A percentile compares a stretch with the other conserved stretches of the same genome.
Conservation (phyloP, 2,329 filamentous ascomycete species). For the Aschersonia sp. region DNA sequence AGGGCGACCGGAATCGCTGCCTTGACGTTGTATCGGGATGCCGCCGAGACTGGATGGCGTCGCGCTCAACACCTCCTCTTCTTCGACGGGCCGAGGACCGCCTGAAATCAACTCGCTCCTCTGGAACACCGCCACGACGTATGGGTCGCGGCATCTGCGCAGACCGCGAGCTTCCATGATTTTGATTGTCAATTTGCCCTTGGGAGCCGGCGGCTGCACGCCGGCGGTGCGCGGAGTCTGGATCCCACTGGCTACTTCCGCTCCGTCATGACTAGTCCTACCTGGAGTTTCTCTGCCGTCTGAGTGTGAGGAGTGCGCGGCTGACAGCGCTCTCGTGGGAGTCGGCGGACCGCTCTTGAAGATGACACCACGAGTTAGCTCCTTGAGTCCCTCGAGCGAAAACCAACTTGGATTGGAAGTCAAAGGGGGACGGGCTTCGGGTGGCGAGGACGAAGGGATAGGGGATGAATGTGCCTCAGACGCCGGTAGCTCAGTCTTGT, state of each 20-base stretch:
- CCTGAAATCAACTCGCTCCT: constrained; percentile 92
- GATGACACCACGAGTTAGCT: constrained; percentile 67
- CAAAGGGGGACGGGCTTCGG: constrained; percentile 28
- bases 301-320: constrained; percentile 36
- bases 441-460: constrained; percentile 4
- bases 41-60: constrained; percentile 37
- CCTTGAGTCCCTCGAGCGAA: constrained; percentile 56
- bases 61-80: constrained; percentile 35
- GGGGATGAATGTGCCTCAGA: constrained; percentile 1
- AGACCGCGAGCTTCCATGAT: constrained; percentile 77
- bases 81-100: constrained; percentile 54
- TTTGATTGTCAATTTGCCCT: constrained; percentile 80
- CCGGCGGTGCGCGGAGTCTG: constrained; percentile 37
- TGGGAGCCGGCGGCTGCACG: constrained; percentile 54
- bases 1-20: constrained; percentile 66
- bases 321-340: constrained; percentile 74
- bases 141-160: constrained; percentile 72
- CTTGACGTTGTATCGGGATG: constrained; percentile 51
- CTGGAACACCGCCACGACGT: constrained; percentile 93
- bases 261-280: constrained; percentile 24
- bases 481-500: neutral
- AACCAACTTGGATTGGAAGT: constrained; percentile 34
- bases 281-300: constrained; percentile 26
- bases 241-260: constrained; percentile 30
- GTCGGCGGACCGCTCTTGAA: constrained; percentile 87